Evolutionary conservation across 108 stramenopile species (phyloP).

Genomic region (Cyclotella cryptica): DNA sequence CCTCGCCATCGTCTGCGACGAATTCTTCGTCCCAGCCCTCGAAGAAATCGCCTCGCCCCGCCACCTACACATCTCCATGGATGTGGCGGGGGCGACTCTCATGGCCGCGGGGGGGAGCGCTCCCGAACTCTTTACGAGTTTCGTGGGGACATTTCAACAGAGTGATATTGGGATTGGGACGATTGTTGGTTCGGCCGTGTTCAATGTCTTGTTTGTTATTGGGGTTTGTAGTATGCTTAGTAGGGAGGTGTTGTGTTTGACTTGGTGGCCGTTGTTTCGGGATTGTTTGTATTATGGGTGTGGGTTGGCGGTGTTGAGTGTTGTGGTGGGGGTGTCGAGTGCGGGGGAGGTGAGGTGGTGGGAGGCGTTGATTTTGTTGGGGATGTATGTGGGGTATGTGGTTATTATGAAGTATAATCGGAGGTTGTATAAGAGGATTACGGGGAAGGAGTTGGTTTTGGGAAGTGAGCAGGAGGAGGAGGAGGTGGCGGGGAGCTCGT

Average conservation of each 20-base stretch:
- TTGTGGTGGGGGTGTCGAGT: constrained; percentile 59
- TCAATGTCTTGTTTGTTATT: constrained; percentile 90
- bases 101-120: constrained; percentile 85
- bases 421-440: constrained; percentile 60
- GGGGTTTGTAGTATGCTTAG: constrained; percentile 75
- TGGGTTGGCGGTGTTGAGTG: constrained; percentile 60
- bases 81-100: constrained; percentile 86
- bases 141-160: constrained; percentile 80
- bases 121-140: constrained; percentile 83
- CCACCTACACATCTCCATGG: constrained; percentile 70
- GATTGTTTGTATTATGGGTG: constrained; percentile 76
- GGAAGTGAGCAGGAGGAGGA: constrained; percentile 23
- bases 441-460: constrained; percentile 54
- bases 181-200: constrained; percentile 87
- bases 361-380: constrained; percentile 80
- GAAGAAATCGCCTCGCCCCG: constrained; percentile 72
- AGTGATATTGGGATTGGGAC: constrained; percentile 87
- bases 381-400: constrained; percentile 81
- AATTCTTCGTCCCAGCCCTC: constrained; percentile 88
- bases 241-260: constrained; percentile 71
- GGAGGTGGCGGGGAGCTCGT: constrained; percentile 3
- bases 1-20: constrained; percentile 86
- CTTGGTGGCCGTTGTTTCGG: constrained; percentile 87
- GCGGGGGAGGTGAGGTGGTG: constrained; percentile 64
- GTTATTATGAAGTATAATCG: constrained; percentile 79